Base-by-base conservation (phyloP, 2,329 filamentous ascomycete species). In the Byssochlamys sp. region DNA sequence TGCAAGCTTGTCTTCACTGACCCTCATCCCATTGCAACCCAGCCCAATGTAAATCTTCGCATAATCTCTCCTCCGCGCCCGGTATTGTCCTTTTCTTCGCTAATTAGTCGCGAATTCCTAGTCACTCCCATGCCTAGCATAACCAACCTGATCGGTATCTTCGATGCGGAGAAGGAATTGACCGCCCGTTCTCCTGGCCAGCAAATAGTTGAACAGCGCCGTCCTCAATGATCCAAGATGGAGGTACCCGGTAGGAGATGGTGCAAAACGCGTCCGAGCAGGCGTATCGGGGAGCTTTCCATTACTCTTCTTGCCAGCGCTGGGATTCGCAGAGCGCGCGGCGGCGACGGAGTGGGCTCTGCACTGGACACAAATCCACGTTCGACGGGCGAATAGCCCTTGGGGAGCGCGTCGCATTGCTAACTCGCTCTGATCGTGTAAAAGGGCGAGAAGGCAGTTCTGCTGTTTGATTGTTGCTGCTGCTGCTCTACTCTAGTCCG, bases 21-120 rank as follows among this genome's bases (percentile, higher is more conserved):
- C 86, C 91, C 83, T 99, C 95, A 73, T 96, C 91, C 92, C 92
- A 99, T 55, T 87, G 77, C 31, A 99, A 76, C 0, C 91, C 91
- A 19, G 91, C 88, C 94, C 94, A 99, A 75, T 81, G 80, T 56
- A 99, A 74, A 69, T 97, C 92, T 58, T 87, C 77, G 62, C 87
- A 88, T 2, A 99, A 75, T 57, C 85, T 82, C 59, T 86, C 73
- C 70, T 96, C 91, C 1, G 94, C 91, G 68, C 87, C 91, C 0
- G 79, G 75, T 3, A 97, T 84, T 7, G 92, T 86, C 59, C 94
- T 85, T 76, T 87, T 90, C 89, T 94, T 74, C 61, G 62, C 39
- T 55, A 57, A 63, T 76, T 62, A 78, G 71, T 63, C 54, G 48
- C 31, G 28, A 54, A 27, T 50, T 55, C 49, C 49, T 26, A 6